Conservation (phyloP, 148 eudicot genomes). For the Chenopodium suecicum region DNA sequence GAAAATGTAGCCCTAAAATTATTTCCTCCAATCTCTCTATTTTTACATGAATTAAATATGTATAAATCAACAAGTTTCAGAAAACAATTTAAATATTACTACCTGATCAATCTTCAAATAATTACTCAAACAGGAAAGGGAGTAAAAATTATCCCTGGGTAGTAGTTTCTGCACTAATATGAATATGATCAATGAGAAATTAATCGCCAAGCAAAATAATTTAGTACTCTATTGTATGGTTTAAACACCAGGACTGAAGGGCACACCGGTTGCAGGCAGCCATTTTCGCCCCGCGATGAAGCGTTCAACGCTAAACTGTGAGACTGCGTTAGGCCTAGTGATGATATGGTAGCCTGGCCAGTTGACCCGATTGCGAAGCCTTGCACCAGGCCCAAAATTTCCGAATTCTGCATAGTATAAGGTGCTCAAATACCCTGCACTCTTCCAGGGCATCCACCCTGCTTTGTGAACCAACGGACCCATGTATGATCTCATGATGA, state of each 20-base stretch:
- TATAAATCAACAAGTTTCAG: neutral
- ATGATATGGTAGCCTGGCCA: slow-evolving; percentile 62
- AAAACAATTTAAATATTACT: neutral
- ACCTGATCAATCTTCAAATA: slow-evolving; percentile 14
- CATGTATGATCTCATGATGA: slow-evolving; percentile 41
- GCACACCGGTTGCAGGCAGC: slow-evolving; percentile 67
- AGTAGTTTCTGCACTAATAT: slow-evolving; percentile 15
- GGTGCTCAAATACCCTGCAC: slow-evolving; percentile 26
- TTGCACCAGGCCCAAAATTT: slow-evolving; percentile 53
- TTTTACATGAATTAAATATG: slow-evolving; percentile 12
- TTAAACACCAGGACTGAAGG: slow-evolving; percentile 46
- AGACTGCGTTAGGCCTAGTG: slow-evolving; percentile 22
- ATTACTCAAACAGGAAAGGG: neutral
- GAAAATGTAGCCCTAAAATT: neutral
- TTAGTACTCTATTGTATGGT: neutral
- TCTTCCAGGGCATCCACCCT: slow-evolving; percentile 61
- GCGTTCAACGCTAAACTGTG: slow-evolving; percentile 37
- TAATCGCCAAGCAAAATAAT: slow-evolving; percentile 15
- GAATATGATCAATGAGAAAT: slow-evolving; percentile 31
- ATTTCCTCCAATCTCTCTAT: neutral
- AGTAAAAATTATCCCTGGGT: slow-evolving; percentile 2
- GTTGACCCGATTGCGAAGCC: slow-evolving; percentile 39
- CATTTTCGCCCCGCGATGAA: slow-evolving; percentile 62
- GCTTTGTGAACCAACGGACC: slow-evolving; percentile 31
- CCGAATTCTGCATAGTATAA: slow-evolving; percentile 60